These are phyloP conservation scores for Themeda triandra DNA, from an alignment of 176 grass and related monocot species.

Conservation along the genomic window DNA sequence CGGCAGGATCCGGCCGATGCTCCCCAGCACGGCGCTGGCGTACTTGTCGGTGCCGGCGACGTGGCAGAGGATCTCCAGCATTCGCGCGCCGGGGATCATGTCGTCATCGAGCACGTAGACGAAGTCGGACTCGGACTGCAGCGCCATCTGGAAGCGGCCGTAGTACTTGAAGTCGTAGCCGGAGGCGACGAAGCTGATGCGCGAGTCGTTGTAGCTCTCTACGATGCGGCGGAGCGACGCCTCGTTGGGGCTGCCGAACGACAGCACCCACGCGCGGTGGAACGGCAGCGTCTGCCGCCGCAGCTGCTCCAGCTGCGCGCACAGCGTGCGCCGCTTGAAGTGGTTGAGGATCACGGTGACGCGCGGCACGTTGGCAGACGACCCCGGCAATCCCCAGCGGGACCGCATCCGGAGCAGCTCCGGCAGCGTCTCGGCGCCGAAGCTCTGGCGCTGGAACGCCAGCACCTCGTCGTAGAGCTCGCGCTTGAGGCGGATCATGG, in stretches of 20 bases:
- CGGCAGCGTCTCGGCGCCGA: slow-evolving; percentile 71
- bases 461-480: slow-evolving; percentile 87
- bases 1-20: slow-evolving; percentile 84
- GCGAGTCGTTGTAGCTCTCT: slow-evolving; percentile 80
- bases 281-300: slow-evolving; percentile 84
- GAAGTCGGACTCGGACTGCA: slow-evolving; percentile 83
- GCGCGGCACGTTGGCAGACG: slow-evolving; percentile 26
- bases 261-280: slow-evolving; percentile 89
- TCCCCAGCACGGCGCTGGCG: slow-evolving; percentile 74
- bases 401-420: slow-evolving; percentile 73
- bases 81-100: slow-evolving; percentile 72
- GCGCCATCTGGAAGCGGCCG: slow-evolving; percentile 93
- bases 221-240: slow-evolving; percentile 56
- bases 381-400: slow-evolving; percentile 32
- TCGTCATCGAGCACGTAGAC: slow-evolving; percentile 98
- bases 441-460: slow-evolving; percentile 53
- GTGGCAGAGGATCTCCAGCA: slow-evolving; percentile 94
- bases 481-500: slow-evolving; percentile 83
- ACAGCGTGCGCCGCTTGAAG: slow-evolving; percentile 92
- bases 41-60: slow-evolving; percentile 92
- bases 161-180: slow-evolving; percentile 99
- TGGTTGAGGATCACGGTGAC: slow-evolving; percentile 93
- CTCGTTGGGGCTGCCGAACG: slow-evolving; percentile 87
- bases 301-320: slow-evolving; percentile 77
- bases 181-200: slow-evolving; percentile 84